Evolutionary conservation across 2,329 filamentous ascomycete genomes (phyloP), one percentile per base, ranked within the genome.

Genomic region (Aspergillus transmontanensis): DNA sequence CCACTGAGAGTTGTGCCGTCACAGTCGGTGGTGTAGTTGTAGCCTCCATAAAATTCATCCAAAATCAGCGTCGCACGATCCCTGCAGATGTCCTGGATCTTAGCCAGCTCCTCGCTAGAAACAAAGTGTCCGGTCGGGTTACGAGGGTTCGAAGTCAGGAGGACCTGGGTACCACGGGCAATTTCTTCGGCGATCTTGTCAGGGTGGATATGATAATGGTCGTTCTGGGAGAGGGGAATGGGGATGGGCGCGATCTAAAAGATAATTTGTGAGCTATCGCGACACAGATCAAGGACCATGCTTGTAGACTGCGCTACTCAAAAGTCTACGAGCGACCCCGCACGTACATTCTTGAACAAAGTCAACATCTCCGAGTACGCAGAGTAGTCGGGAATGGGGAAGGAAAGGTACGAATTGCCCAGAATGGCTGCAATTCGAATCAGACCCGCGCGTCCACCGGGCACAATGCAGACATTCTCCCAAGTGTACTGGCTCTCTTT

Each of bases 361-460:
- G 90, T 93, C 81, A 97, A 81, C 94, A 98, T 97, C 83, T 97
- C 94, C 75, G 96, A 97, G 84, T 98, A 98, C 2, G 94, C 94
- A 3, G 94, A 97, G 81, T 97, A 97, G 78, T 97, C 91, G 53
- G 92, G 92, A 75, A 96, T 92, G 80, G 96, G 97, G 85, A 97
- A 97, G 48, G 90, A 92, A 66, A 97, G 84, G 75, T 96, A 96
- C 60, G 93, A 90, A 77, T 96, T 96, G 68, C 94, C 94, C 70
- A 98, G 81, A 6, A 98, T 93, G 58, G 94, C 94, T 23, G 94
- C 94, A 76, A 98, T 97, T 71, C 94, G 88, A 76, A 97, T 97
- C 80, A 98, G 83, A 56, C 94, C 94, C 39, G 94, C 94, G 72
- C 94, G 88, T 45, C 94, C 94, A 78, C 94, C 94, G 53, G 94